A percentile compares a stretch with the other conserved stretches of the same genome.
phyloP scores from a whole-genome alignment of 2,329 filamentous ascomycete genomes.

The Fusarium tanahbumbuense region DNA sequence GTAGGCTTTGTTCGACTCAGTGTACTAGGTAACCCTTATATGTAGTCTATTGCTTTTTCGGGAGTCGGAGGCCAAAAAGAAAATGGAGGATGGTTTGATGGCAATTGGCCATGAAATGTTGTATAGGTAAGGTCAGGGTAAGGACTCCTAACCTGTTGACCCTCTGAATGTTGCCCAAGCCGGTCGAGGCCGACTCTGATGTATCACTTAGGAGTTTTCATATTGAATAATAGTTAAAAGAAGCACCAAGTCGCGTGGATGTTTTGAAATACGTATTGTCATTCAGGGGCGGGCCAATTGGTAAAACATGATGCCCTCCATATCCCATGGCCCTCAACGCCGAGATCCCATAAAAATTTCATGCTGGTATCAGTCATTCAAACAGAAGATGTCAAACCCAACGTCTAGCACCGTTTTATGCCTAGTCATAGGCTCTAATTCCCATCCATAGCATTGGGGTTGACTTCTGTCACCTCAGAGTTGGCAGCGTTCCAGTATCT shows the following conservation, averaged over 20 bases:
- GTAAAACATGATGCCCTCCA: slow-evolving; percentile 49
- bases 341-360: slow-evolving; percentile 49
- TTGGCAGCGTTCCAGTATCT: slow-evolving; percentile 73
- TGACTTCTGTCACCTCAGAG: slow-evolving; percentile 68
- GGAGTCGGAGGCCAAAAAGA: slow-evolving; percentile 30
- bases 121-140: slow-evolving; percentile 67
- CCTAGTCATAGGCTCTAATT: slow-evolving; percentile 24
- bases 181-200: slow-evolving; percentile 37
- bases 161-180: slow-evolving; percentile 34
- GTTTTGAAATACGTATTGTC: slow-evolving; percentile 39
- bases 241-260: slow-evolving; percentile 28
- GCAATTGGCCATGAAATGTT: slow-evolving; percentile 37
- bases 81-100: slow-evolving; percentile 18
- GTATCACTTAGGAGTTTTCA: slow-evolving; percentile 45
- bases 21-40: slow-evolving; percentile 44
- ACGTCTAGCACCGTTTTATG: slow-evolving; percentile 42
- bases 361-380: slow-evolving; percentile 53
- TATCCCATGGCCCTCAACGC: slow-evolving; percentile 52
- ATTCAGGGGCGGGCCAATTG: slow-evolving; percentile 44
- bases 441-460: slow-evolving; percentile 54
- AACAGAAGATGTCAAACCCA: slow-evolving; percentile 46
- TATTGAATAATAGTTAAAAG: slow-evolving; percentile 29
- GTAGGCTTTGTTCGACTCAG: slow-evolving; percentile 24
- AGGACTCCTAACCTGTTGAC: slow-evolving; percentile 56
- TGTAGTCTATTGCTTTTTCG: slow-evolving; percentile 48